Base-by-base conservation (phyloP, 148 eudicot genomes). In the Arctostaphylos glauca region DNA sequence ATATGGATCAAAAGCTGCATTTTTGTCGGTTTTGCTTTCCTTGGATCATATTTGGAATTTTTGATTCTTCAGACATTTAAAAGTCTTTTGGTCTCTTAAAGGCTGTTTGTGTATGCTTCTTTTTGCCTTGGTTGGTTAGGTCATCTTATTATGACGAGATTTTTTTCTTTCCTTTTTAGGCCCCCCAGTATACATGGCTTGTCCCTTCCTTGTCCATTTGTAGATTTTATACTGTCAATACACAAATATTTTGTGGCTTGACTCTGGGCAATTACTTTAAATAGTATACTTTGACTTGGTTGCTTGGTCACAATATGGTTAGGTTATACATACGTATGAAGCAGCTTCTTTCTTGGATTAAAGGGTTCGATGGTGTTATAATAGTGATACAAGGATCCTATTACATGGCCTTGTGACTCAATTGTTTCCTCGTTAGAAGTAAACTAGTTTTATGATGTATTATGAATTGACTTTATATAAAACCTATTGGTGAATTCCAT, bases 401-500 rank as follows among this genome's bases (percentile, higher is more conserved):
- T n/a, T 60, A 60, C 23, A 59, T 59, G 66, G 31, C 21, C 38
- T 31, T 31, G 38, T 60, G 67, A 60, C n/a, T 60, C 67, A 60
- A 60, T 60, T 21, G 67, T 12, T 60, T 67, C 72, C 46, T 31
- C 3, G 2, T 67, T 25, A 9, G 44, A 67, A 67, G 67, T 25
- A 67, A 31, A 31, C 43, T 67, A 13, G 31, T 31, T 67, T 23
- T 67, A 75, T 47, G 6, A 31, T 31, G 23, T 15, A 23, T 25
- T 9, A 3, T 31, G n/a, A 70, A 25, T 31, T 70, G 76, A 50
- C 75, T 72, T 52, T n/a, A n/a, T n/a, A 31, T 50, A 14, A 70
- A 74, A 46, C 68, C 80, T 10, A 67, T 19, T 81, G 66, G 55
- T 70, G 38, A 54, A 21, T 55, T 5, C 76, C 12, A 75, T 25